These are phyloP conservation scores for Ogataea henricii DNA, from an alignment of 805 yeast species.

Conservation along the genomic window DNA sequence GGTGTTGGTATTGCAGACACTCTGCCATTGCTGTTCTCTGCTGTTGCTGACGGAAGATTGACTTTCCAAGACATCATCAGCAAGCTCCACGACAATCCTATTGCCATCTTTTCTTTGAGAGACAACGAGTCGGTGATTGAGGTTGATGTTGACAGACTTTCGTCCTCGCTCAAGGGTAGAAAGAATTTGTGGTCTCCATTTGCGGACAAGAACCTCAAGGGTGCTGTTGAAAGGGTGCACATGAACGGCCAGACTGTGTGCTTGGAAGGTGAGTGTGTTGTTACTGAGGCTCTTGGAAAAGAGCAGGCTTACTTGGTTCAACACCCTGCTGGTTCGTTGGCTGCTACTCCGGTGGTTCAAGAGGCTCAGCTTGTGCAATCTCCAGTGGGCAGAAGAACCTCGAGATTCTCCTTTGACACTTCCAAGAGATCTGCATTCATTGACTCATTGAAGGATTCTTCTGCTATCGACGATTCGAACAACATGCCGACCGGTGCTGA, in stretches of 20 bases:
- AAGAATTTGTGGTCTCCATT: constrained; percentile 56
- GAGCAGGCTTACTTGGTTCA: constrained; percentile 50
- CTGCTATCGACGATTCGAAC: constrained; percentile 42
- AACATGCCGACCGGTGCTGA: constrained; percentile 60
- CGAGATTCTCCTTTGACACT: constrained; percentile 54
- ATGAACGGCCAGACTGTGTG: constrained; percentile 77
- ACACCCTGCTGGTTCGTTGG: constrained; percentile 39
- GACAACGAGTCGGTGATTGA: constrained; percentile 80
- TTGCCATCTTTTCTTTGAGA: constrained; percentile 77
- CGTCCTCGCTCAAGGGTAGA: constrained; percentile 42
- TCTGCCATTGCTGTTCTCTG: constrained; percentile 77
- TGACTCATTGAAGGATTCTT: constrained; percentile 35
- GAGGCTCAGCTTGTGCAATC: constrained; percentile 35
- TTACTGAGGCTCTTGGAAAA: constrained; percentile 61
- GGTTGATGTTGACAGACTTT: constrained; percentile 74
- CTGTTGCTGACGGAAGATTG: constrained; percentile 72
- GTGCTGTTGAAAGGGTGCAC: constrained; percentile 87
- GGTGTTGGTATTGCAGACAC: constrained; percentile 82
- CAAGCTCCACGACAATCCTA: constrained; percentile 81
- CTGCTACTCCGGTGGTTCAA: constrained; percentile 32
- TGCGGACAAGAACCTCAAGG: constrained; percentile 55
- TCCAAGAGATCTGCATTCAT: constrained; percentile 40
- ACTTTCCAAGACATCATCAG: constrained; percentile 69
- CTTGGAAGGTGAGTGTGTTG: constrained; percentile 76
- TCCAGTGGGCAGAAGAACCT: constrained; percentile 40